These are phyloP conservation scores for Pachysandra terminalis DNA, from an alignment of 164 flowering plant genomes.

Conservation along the genomic window DNA sequence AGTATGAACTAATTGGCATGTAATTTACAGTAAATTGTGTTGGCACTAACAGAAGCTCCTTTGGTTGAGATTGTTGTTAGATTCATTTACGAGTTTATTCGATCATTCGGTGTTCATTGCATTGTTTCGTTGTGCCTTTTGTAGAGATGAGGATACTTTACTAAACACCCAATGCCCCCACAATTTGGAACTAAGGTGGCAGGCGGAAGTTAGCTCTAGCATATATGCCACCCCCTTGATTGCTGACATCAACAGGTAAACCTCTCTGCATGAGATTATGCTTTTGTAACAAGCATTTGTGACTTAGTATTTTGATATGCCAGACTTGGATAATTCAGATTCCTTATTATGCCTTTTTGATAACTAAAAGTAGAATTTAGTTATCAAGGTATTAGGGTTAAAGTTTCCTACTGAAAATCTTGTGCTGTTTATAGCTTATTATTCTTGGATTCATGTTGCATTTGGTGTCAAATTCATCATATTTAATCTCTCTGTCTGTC, in stretches of 20 bases:
- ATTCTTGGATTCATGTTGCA: too few species aligned
- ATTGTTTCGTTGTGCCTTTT: background rate
- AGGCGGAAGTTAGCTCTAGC: conserved; percentile 96
- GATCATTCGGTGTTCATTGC: background rate
- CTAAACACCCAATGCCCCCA: conserved; percentile 85
- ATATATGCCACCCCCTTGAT: conserved; percentile 91
- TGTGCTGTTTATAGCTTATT: too few species aligned
- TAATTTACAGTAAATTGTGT: too few species aligned
- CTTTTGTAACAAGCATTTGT: background rate
- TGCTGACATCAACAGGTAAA: conserved; percentile 91
- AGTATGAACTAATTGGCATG: too few species aligned
- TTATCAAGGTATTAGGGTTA: too few species aligned
- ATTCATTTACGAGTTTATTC: background rate
- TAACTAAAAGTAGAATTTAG: too few species aligned
- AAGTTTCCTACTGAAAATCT: too few species aligned
- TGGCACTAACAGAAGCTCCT: too few species aligned
- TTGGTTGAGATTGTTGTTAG: background rate
- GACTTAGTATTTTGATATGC: background rate
- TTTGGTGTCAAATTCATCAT: too few species aligned
- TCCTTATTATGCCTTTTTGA: too few species aligned
- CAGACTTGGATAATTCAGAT: too few species aligned
- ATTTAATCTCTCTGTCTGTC: too few species aligned
- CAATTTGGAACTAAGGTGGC: conserved; percentile 95
- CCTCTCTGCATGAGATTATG: background rate
- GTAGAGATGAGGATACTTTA: conserved; percentile 85